Conservation (phyloP, 306 rosid genomes). For the Lathyrus aphaca region DNA sequence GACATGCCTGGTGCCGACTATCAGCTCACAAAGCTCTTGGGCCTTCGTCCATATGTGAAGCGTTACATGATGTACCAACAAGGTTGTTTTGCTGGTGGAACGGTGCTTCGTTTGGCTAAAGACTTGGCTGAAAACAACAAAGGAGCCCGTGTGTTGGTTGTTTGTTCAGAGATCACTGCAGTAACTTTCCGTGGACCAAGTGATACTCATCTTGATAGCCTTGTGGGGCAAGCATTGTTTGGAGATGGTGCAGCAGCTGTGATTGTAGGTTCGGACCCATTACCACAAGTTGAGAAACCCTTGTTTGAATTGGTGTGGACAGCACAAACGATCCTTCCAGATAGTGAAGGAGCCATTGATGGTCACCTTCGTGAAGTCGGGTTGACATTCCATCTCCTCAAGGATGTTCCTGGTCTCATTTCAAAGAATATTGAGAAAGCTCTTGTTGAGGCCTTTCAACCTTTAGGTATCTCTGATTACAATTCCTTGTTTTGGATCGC, state of each 20-base stretch:
- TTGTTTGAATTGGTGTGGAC: constrained; percentile 40
- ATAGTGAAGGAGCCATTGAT: constrained; percentile 42
- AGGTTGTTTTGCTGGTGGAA: constrained; percentile 40
- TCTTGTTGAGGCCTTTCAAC: constrained; percentile 37
- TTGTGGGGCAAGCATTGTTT: constrained; percentile 40
- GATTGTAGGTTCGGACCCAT: constrained; percentile 39
- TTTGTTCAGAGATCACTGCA: constrained; percentile 42
- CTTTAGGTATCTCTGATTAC: constrained; percentile 39
- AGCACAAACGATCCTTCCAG: constrained; percentile 37
- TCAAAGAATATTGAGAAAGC: constrained; percentile 41
- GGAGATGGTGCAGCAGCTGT: constrained; percentile 45
- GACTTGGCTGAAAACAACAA: constrained; percentile 43
- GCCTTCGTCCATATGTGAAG: constrained; percentile 37
- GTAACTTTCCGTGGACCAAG: constrained; percentile 40
- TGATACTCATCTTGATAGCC: constrained; percentile 43
- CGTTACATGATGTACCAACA: constrained; percentile 51
- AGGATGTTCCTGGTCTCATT: constrained; percentile 39
- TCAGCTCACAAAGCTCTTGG: constrained; percentile 42
- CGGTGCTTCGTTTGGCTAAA: constrained; percentile 42
- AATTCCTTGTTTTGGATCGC: constrained; percentile 47
- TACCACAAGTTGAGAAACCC: constrained; percentile 30
- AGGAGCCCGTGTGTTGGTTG: constrained; percentile 39
- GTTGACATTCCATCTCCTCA: constrained; percentile 38
- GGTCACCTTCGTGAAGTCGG: constrained; percentile 42
- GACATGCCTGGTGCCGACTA: constrained; percentile 49